Base-by-base conservation (phyloP, 2,329 filamentous ascomycete species). In the Penicillium sclerotiorum region DNA sequence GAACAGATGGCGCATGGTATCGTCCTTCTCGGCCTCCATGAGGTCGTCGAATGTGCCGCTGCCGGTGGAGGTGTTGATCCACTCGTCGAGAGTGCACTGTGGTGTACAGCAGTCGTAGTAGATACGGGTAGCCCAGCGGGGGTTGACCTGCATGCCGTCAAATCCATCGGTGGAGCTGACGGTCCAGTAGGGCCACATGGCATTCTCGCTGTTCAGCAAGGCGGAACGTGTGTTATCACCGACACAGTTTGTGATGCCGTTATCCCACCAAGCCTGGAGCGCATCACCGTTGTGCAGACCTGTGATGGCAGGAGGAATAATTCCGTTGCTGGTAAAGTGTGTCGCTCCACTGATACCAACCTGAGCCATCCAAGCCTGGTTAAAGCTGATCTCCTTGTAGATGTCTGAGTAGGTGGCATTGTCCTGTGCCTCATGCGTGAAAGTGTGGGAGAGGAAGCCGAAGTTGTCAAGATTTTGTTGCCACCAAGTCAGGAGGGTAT, bases 221-320 rank as follows among this genome's bases (percentile, higher is more conserved):
- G 72, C 67, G 0, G 81, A 71, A 8, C 83, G 76, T 2, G 82
- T 85, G 68, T 85, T 86, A 64, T 86, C 83, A 30, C 83, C 83
- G n/a, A 86, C 81, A 43, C 80, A 82, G 56, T 81, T 78, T 15
- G 65, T 72, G 56, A 85, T 80, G n/a, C 82, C 81, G 50, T 81
- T 81, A 37, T 83, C 80, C 58, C 73, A 72, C 81, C 81, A 86
- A 6, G 80, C 83, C 45, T 69, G 68, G 39, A 86, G 77, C 9
- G 77, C 82, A 64, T 86, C 83, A n/a, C 80, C 82, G 56, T 86
- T 86, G 69, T 85, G 80, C 21, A 85, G 63, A 41, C 83, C 83
- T 1, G 83, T 86, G 52, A 86, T 86, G 28, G 81, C 82, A 1
- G 83, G 83, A 2, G 83, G 83, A 50, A 86, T 82, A 45, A 86